These are phyloP conservation scores for Cytospora paraplurivora DNA, from an alignment of 2,329 filamentous ascomycete genomes.

Conservation along the genomic window DNA sequence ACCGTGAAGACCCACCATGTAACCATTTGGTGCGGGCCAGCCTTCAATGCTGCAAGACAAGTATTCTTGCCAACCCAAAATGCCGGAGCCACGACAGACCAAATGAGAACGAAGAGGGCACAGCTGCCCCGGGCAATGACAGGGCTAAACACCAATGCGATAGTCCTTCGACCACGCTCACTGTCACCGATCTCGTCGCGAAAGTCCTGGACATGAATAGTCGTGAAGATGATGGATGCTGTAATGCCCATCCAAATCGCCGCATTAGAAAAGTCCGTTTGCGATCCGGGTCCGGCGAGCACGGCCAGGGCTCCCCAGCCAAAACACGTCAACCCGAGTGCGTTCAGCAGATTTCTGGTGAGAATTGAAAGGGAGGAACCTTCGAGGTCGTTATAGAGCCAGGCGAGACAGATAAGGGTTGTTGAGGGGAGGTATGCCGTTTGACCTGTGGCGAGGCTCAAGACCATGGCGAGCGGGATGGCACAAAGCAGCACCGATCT, in stretches of 20 bases:
- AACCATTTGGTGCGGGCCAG: background rate
- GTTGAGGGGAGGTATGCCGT: conserved; percentile 8
- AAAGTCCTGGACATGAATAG: conserved; percentile 44
- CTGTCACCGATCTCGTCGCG: conserved; percentile 40
- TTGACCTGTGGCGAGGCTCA: conserved; percentile 20
- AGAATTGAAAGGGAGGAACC: conserved; percentile 34
- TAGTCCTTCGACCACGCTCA: conserved; percentile 33
- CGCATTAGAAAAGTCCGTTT: conserved; percentile 18
- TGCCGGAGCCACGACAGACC: conserved; percentile 31
- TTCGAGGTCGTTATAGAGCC: conserved; percentile 33
- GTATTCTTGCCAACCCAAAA: conserved; percentile 28
- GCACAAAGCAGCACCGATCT: conserved; percentile 32
- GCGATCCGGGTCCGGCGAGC: conserved; percentile 21
- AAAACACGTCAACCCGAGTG: conserved; percentile 28
- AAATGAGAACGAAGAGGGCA: conserved; percentile 32
- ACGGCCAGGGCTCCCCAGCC: conserved; percentile 30
- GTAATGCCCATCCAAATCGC: conserved; percentile 37
- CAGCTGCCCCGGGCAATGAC: conserved; percentile 32
- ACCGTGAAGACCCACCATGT: background rate
- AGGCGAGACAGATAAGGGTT: conserved; percentile 25
- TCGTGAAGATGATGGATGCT: conserved; percentile 38
- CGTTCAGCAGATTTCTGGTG: conserved; percentile 35
- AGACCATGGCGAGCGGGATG: conserved; percentile 32
- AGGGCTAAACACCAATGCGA: conserved; percentile 37
- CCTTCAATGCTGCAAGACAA: background rate